Evolutionary conservation across 768 basidiomycete species (phyloP).

Genomic region (Suillus hirtellus): DNA sequence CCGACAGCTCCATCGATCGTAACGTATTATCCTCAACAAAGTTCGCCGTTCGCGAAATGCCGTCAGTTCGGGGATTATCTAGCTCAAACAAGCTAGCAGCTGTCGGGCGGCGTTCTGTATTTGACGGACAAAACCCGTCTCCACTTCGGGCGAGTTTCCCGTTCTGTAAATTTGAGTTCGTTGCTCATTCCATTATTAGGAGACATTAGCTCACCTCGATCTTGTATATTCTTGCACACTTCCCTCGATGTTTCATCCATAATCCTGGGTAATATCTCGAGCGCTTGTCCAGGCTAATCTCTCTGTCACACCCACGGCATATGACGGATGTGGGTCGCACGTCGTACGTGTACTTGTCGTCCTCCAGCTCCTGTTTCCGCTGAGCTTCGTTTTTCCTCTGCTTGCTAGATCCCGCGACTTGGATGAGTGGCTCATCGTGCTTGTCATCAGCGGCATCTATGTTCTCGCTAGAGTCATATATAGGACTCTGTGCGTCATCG

Average conservation of each 20-base stretch:
- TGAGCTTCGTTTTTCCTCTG: constrained; percentile 31
- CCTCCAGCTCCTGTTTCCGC: constrained; percentile 29
- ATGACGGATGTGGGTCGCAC: constrained; percentile 29
- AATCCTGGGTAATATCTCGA: constrained; percentile 37
- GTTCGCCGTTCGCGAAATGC: background rate
- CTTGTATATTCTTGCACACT: constrained; percentile 27
- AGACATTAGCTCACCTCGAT: constrained; percentile 25
- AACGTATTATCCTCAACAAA: constrained; percentile 5
- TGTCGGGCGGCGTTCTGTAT: constrained; percentile 8
- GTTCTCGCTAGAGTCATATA: background rate
- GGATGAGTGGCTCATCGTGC: background rate
- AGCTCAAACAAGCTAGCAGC: constrained; percentile 7
- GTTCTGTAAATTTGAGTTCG: constrained; percentile 24
- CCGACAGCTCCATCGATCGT: constrained; percentile 12
- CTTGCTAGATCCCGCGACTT: constrained; percentile 21
- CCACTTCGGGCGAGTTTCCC: constrained; percentile 9
- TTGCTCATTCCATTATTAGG: background rate
- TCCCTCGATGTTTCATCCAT: constrained; percentile 34
- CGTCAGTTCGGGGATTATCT: constrained; percentile 1
- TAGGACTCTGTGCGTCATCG: background rate
- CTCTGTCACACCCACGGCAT: constrained; percentile 30
- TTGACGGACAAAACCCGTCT: background rate
- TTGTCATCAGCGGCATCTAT: background rate
- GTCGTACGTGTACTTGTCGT: constrained; percentile 28
- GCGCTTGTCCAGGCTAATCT: constrained; percentile 36